phyloP scores from a whole-genome alignment of 2,329 filamentous ascomycete genomes.

The Stachybotrys elegans region DNA sequence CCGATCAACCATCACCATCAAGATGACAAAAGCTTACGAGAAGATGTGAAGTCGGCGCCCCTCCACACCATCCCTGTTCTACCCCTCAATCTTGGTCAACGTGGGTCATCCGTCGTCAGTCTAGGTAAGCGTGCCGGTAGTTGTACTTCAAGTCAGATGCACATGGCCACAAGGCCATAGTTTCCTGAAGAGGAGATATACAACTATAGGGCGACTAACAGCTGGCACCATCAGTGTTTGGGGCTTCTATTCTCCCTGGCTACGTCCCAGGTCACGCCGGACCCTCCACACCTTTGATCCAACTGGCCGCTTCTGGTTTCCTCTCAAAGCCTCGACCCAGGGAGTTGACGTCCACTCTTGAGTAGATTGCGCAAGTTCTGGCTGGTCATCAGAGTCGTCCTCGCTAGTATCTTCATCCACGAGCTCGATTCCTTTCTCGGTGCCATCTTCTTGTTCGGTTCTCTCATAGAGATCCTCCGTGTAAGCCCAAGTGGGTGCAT shows the following conservation, averaged over 20 bases:
- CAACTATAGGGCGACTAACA: no score
- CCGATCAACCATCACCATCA: no score
- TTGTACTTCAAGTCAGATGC: no score
- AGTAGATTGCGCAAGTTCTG: slow-evolving; percentile 15
- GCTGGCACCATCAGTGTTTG: no score
- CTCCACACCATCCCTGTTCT: no score
- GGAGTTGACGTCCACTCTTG: slow-evolving; percentile 33
- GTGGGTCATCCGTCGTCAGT: no score
- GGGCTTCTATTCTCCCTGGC: slow-evolving; percentile 16
- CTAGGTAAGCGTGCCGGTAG: no score
- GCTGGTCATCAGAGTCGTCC: slow-evolving; percentile 23
- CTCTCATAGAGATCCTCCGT: slow-evolving; percentile 53
- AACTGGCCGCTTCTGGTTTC: slow-evolving; percentile 49
- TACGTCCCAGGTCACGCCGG: slow-evolving; percentile 54
- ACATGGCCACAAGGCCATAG: no score
- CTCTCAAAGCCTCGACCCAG: slow-evolving; percentile 56
- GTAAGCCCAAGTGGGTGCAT: slow-evolving; percentile 65
- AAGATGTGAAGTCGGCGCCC: no score
- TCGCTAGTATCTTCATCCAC: slow-evolving; percentile 30
- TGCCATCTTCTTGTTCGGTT: slow-evolving; percentile 23
- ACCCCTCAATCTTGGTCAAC: no score
- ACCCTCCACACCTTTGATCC: slow-evolving; percentile 61
- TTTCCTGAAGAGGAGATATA: no score
- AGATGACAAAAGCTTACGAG: no score
- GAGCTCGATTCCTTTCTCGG: slow-evolving; percentile 21